Percentiles rank a stretch among this genome's conserved stretches.
phyloP scores from a whole-genome alignment of 106 monocot genomes.

The Alisma plantagoaquatica region DNA sequence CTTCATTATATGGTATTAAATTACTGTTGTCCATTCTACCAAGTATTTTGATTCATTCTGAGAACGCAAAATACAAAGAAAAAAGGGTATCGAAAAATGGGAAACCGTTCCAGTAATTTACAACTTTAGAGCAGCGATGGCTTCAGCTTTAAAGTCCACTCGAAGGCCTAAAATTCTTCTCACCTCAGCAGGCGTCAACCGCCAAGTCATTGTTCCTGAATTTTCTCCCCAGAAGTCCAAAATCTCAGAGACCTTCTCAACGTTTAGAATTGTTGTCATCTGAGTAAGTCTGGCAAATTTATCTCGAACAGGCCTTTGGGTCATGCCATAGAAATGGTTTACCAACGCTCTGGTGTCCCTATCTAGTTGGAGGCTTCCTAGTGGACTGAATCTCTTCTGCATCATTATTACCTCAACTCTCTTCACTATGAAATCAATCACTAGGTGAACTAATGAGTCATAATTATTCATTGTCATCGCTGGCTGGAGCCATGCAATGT shows the following conservation, averaged over 20 bases:
- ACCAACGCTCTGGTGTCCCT: constrained; percentile 84
- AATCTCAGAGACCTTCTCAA: constrained; percentile 92
- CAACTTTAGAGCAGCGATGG: constrained; percentile 80
- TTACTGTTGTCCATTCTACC: no score
- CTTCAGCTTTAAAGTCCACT: constrained; percentile 83
- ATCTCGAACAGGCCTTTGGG: constrained; percentile 85
- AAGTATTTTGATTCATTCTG: no score
- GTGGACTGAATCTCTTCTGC: constrained; percentile 94
- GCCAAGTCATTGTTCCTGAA: constrained; percentile 91
- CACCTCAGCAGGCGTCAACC: constrained; percentile 90
- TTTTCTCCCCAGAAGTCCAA: constrained; percentile 98
- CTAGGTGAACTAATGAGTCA: constrained; percentile 65
- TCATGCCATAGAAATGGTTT: constrained; percentile 87
- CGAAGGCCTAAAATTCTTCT: constrained; percentile 81
- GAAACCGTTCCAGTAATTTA: no score
- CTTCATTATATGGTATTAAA: no score
- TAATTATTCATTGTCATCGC: constrained; percentile 68
- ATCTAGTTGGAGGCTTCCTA: constrained; percentile 92
- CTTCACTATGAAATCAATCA: constrained; percentile 89
- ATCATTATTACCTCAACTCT: constrained; percentile 95
- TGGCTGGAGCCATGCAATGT: constrained; percentile 68
- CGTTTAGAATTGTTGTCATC: constrained; percentile 79
- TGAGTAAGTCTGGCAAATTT: constrained; percentile 91
- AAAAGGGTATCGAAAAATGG: no score
- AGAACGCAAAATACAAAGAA: no score